Base-by-base conservation (phyloP, 75 land plant genomes). In the Azolla pinnata region DNA sequence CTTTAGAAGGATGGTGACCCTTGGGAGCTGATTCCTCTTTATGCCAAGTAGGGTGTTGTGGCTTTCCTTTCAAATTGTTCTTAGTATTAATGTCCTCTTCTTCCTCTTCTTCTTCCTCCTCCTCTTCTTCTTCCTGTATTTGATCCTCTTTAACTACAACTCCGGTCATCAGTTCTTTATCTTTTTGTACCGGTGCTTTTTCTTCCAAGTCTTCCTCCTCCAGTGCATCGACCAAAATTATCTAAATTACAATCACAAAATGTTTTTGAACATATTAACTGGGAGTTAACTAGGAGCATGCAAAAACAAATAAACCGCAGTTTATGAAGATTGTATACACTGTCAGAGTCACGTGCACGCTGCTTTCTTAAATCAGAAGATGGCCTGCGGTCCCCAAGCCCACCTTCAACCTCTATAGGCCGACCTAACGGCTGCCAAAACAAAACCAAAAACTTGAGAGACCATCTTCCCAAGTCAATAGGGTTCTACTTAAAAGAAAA, bases 401-500 rank as follows among this genome's bases (percentile, higher is more conserved):
- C 78, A 35, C 67, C 73, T 59, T 85, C 84, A 59, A 85, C 88
- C 59, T 79, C 80, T 47, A 85, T 85, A 32, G 85, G 80, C 57
- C 80, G 68, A 26, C 85, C 85, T 52, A 66, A 77, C 55, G 75
- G 82, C 88, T 85, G 75, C 60, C 25, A 23, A 3, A 26, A 24
- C 25, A 52, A 12, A 47, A 12, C 18, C 19, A 47, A 47, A 16
- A 20, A 12, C 8, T 24, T 51, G 8, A n/a, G 24, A 9, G 53
- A 51, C 24, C 19, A 51, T 51, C 53, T 8, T 19, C n/a, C n/a
- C n/a, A n/a, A n/a, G n/a, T n/a, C n/a, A n/a, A n/a, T n/a, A n/a
- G n/a, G n/a, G n/a, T n/a, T n/a, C n/a, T n/a, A n/a, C n/a, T n/a
- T n/a, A n/a, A 38, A 14, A 38, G 42, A 38, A 14, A 14, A 38